phyloP scores from a whole-genome alignment of 352 stramenopile species.

The Globisporangium cylindrosporum region DNA sequence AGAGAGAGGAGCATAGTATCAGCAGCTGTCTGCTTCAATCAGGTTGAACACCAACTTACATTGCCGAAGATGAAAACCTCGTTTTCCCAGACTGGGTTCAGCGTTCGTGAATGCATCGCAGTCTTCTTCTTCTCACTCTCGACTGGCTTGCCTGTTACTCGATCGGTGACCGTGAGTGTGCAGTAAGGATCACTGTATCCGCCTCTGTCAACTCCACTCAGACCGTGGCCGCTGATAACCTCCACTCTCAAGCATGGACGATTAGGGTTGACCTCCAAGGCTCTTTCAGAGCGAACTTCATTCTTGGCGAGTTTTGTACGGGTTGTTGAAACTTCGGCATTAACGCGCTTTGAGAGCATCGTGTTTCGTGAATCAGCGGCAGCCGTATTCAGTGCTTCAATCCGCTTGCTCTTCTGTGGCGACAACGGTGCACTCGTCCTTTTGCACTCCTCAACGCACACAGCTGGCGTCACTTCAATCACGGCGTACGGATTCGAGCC shows the following conservation, averaged over 20 bases:
- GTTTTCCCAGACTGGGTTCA: constrained; percentile 69
- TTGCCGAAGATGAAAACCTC: constrained; percentile 63
- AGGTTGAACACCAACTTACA: constrained; percentile 27
- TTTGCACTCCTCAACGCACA: constrained; percentile 57
- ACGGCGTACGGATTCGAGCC: constrained; percentile 49
- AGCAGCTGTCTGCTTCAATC: not conserved
- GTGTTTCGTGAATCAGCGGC: constrained; percentile 36
- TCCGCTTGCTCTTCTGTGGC: constrained; percentile 44
- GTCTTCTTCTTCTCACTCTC: constrained; percentile 74
- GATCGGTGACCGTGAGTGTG: constrained; percentile 57
- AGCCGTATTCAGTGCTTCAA: constrained; percentile 31
- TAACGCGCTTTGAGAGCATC: constrained; percentile 44
- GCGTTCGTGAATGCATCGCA: constrained; percentile 56
- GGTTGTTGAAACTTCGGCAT: constrained; percentile 57
- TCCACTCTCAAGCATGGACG: constrained; percentile 46
- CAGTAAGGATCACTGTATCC: constrained; percentile 80
- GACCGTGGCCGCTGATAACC: constrained; percentile 55
- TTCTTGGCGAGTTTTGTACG: constrained; percentile 53
- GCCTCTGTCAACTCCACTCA: constrained; percentile 51
- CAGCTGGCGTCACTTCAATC: constrained; percentile 54
- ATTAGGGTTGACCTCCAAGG: constrained; percentile 25
- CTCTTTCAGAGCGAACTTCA: constrained; percentile 55
- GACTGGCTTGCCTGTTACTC: constrained; percentile 36
- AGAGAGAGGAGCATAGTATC: not conserved
- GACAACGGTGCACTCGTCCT: constrained; percentile 42